Evolutionary conservation across 1,139 yeast genomes (phyloP).

Genomic region (Scheffersomyces parashehatae): DNA sequence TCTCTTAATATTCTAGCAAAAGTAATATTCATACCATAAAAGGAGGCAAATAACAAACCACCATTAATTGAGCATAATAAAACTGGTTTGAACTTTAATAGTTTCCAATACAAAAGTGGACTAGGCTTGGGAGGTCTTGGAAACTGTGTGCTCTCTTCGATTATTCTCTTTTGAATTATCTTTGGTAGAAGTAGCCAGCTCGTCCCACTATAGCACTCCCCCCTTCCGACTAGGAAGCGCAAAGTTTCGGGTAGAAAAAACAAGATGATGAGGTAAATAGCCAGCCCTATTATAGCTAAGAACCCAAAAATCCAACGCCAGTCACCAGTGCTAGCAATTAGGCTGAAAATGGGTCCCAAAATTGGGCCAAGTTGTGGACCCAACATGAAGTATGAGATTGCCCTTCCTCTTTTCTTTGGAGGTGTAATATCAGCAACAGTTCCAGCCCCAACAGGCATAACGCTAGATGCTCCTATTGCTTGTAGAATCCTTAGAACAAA

Average conservation of each 20-base stretch:
- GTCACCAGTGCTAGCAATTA: constrained; percentile 31
- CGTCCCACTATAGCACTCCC: constrained; percentile 24
- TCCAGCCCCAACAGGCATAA: constrained; percentile 58
- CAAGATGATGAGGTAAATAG: constrained; percentile 38
- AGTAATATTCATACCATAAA: constrained; percentile 56
- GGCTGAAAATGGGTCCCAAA: constrained; percentile 52
- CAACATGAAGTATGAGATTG: constrained; percentile 55
- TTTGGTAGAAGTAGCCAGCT: constrained; percentile 29
- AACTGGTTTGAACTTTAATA: constrained; percentile 46
- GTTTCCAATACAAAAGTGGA: constrained; percentile 32
- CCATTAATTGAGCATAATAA: constrained; percentile 49
- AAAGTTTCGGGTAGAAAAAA: constrained; percentile 56
- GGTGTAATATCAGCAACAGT: constrained; percentile 53
- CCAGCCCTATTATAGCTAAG: constrained; percentile 43
- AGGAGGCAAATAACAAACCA: constrained; percentile 55
- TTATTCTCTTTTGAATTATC: constrained; percentile 27
- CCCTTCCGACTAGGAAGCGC: constrained; percentile 57
- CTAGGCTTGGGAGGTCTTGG: constrained; percentile 54
- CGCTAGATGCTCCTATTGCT: constrained; percentile 58
- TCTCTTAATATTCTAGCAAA: constrained; percentile 42
- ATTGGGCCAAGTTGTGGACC: constrained; percentile 65
- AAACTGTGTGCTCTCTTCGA: constrained; percentile 23
- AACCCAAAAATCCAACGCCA: constrained; percentile 65
- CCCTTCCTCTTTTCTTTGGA: constrained; percentile 50
- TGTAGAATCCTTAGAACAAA: constrained; percentile 48